Evolutionary conservation across 805 yeast species (phyloP).

Genomic region (Candida rishiriensis): DNA sequence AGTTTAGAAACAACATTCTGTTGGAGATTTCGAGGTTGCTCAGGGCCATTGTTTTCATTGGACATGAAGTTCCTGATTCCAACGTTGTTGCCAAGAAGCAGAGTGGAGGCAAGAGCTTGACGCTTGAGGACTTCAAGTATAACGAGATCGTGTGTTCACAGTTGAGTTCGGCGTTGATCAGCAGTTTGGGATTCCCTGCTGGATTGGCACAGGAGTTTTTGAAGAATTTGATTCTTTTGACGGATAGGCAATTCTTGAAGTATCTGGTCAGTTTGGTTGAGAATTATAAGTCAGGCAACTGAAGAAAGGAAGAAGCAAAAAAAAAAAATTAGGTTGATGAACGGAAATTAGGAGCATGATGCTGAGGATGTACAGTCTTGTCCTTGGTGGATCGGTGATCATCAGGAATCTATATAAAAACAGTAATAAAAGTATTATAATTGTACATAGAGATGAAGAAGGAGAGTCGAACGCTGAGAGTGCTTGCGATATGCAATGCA

Average conservation of each 20-base stretch:
- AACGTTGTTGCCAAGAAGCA: slow-evolving; percentile 18
- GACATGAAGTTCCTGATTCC: slow-evolving; percentile 27
- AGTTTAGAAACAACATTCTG: slow-evolving; percentile 64
- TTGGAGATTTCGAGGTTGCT: slow-evolving; percentile 66
- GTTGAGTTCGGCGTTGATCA: slow-evolving; percentile 34
- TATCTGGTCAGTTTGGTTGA: slow-evolving; percentile 48
- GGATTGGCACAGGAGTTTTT: slow-evolving; percentile 60
- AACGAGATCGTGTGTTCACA: slow-evolving; percentile 30
- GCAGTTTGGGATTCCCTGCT: slow-evolving; percentile 59
- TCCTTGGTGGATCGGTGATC: too few relatives aligned
- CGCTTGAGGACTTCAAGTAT: slow-evolving; percentile 10
- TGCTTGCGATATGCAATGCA: too few relatives aligned
- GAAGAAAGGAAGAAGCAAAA: too few relatives aligned
- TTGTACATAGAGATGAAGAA: too few relatives aligned
- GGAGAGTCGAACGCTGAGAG: too few relatives aligned
- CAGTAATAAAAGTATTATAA: too few relatives aligned
- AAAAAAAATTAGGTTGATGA: too few relatives aligned
- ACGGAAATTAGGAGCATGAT: too few relatives aligned
- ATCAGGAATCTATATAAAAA: too few relatives aligned
- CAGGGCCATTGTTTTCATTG: slow-evolving; percentile 48
- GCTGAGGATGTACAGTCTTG: too few relatives aligned
- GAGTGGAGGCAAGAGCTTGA: slow-evolving; percentile 3
- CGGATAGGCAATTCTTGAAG: slow-evolving; percentile 65
- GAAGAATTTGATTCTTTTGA: slow-evolving; percentile 48
- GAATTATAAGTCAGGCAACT: slow-evolving; percentile 3